phyloP scores from a whole-genome alignment of 176 grass and related monocot species.

The Bromus sterilis region DNA sequence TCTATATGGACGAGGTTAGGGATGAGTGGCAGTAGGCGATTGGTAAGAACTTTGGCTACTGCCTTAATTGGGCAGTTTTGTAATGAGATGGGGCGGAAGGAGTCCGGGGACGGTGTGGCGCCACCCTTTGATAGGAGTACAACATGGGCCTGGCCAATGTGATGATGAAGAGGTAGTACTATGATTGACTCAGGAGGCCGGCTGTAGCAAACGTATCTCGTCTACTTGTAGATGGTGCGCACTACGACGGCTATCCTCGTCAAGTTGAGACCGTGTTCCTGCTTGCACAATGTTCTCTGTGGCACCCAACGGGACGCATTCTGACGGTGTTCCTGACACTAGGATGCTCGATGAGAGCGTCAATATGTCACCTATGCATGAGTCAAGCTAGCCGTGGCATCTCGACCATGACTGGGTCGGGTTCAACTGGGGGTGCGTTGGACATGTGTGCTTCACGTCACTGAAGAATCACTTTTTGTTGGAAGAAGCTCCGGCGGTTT shows the following conservation, averaged over 20 bases:
- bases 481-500: not conserved
- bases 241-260: not conserved
- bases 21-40: no score
- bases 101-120: no score
- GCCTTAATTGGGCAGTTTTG: no score
- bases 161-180: not conserved
- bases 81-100: no score
- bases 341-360: not conserved
- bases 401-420: not conserved
- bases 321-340: not conserved
- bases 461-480: not conserved
- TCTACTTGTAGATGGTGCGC: not conserved
- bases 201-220: not conserved
- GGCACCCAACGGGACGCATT: not conserved
- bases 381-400: not conserved
- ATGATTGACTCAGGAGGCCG: not conserved
- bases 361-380: not conserved
- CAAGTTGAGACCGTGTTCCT: not conserved
- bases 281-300: not conserved
- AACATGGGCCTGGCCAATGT: no score
- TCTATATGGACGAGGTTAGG: no score
- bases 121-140: no score
- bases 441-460: not conserved
- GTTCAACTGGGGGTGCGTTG: not conserved
- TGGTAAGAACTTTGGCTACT: no score